Evolutionary conservation across 257 asterid species (phyloP), one percentile per base, ranked within the genome.

Genomic region (Nemophila menziesii): DNA sequence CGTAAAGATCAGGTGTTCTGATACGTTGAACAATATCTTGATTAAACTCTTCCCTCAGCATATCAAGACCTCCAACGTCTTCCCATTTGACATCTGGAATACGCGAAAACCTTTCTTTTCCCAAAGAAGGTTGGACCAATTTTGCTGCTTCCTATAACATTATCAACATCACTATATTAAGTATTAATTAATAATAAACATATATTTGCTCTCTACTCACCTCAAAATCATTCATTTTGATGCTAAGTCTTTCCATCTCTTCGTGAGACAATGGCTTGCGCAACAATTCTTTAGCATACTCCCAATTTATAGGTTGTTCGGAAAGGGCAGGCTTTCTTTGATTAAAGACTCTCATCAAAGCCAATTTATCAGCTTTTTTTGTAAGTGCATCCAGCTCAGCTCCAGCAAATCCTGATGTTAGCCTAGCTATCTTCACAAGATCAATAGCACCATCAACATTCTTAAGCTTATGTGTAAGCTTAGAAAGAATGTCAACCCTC

Each of bases 391-490:
- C 82, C 67, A 87, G 62, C 68, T 87, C 95, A 43, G 93, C 93
- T 60, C 97, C 97, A 43, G 76, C 95, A 63, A 77, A 87, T 10
- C 95, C 95, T 2, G 97, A 72, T 51, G 95, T 83, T 46, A 70
- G 54, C 60, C 86, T 74, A 49, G 95, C 95, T 71, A 89, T 55
- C 70, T 76, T 78, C 54, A 16, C 40, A 48, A 84, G 76, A 80
- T 89, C 95, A 65, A 83, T 64, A 22, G 69, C 53, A 41, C 94
- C 98, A 59, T 89, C 95, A 49, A 84, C 76, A 68, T 60, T 80
- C n/a, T 24, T 24, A 26, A 84, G 82, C 46, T 74, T 68, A 9
- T 51, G 37, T 5, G 81, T 70, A 16, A 89, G 78, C 34, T 73
- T 79, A 0, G 84, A 55, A 9, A 89, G 64, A 68, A 84, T 89